A percentile compares a stretch with the other conserved stretches of the same genome.
Evolutionary conservation across 495 filamentous ascomycete species (phyloP).

Genomic region (Trichoderma reesei): DNA sequence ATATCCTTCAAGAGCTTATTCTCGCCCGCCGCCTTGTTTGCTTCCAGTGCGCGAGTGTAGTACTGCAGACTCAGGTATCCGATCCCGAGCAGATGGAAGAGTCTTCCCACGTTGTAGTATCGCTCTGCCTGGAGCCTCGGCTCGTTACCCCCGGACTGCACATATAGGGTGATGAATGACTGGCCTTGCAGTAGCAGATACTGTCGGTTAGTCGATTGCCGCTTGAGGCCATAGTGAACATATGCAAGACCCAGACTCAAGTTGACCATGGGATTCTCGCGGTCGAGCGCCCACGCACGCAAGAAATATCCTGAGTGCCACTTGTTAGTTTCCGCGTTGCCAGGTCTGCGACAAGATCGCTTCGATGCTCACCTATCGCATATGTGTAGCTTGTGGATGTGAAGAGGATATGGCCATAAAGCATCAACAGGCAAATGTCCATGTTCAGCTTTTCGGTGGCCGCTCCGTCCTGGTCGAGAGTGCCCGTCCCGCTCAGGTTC

Average conservation of each 20-base stretch:
- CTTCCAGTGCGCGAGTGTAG: slow-evolving; percentile 43
- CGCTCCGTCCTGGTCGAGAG: slow-evolving; percentile 13
- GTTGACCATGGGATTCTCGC: slow-evolving; percentile 64
- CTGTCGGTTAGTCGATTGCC: slow-evolving; percentile 82
- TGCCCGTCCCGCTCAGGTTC: slow-evolving; percentile 26
- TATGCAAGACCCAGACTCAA: slow-evolving; percentile 66
- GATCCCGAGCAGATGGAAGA: slow-evolving; percentile 74
- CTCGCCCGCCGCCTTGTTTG: background rate
- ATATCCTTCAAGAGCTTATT: slow-evolving; percentile 1
- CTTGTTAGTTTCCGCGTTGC: background rate
- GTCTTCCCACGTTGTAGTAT: slow-evolving; percentile 77
- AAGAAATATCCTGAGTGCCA: slow-evolving; percentile 61
- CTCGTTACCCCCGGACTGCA: slow-evolving; percentile 29
- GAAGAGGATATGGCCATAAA: slow-evolving; percentile 84
- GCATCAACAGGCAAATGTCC: slow-evolving; percentile 60
- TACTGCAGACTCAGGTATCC: slow-evolving; percentile 65
- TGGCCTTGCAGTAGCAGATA: slow-evolving; percentile 76
- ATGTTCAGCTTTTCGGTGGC: slow-evolving; percentile 26
- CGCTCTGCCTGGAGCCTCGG: slow-evolving; percentile 55
- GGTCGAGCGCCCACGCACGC: slow-evolving; percentile 71
- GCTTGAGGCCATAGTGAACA: slow-evolving; percentile 75
- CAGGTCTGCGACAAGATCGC: background rate
- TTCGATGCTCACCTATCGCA: slow-evolving; percentile 52
- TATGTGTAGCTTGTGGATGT: slow-evolving; percentile 66
- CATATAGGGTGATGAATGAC: slow-evolving; percentile 70